Base-by-base conservation (phyloP, 2,329 filamentous ascomycete species). In the Diaporthe sp. region DNA sequence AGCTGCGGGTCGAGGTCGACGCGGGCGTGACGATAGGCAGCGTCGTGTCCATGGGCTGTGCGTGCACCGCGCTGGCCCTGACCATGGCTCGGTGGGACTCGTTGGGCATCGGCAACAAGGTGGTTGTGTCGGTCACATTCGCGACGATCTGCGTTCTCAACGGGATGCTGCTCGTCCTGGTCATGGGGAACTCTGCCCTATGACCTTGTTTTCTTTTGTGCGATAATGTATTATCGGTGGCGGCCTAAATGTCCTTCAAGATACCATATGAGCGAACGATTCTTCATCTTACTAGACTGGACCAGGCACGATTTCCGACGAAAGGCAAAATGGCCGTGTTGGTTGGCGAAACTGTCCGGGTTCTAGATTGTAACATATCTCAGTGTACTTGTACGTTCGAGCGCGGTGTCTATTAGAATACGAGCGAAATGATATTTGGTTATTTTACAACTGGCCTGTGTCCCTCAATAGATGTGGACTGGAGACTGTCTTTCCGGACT, bases 21-120 rank as follows among this genome's bases (percentile, higher is more conserved):
- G 90, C 90, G 0, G 94, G 92, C 12, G 92, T 94, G 2, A 87
- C 94, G 1, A 86, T 94, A 54, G 94, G 93, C 13, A 91, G 93
- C 22, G 87, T 94, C 42, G 86, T 90, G 40, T 94, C 92, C 77
- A 81, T 95, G 54, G 87, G 91, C 75, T 91, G 91, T 78, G 90
- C 90, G 0, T 89, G 91, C 61, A 85, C 89, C 17, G 93, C 88
- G 1, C 85, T 94, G 9, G 90, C 88, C 45, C 87, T 89, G 80
- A 87, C 90, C 77, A 81, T 92, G 17, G 88, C 89, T 68, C 86
- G 90, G 47, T 83, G 85, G 54, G 86, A 88, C 66, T 80, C 79
- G 19, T 78, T 89, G 12, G 79, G 85, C 4, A 79, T 86, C 71
- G 61, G 84, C 30, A 86, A 88, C 70, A 85, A 86, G 72, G 77